Base-by-base conservation (phyloP, 306 rosid species). In the Alnus rubra region DNA sequence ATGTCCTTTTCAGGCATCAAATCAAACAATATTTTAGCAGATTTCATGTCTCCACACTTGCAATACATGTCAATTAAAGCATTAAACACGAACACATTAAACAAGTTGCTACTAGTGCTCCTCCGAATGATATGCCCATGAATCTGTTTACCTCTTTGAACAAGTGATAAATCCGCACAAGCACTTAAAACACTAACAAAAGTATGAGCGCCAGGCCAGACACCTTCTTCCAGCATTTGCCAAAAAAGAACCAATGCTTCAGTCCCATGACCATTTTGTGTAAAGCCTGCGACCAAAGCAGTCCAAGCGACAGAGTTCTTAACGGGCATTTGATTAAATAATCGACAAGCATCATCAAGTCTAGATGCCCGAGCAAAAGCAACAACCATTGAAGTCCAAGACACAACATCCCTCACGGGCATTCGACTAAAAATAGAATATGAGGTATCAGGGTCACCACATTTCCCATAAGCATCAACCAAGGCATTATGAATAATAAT, bases 381-480 rank as follows among this genome's bases (percentile, higher is more conserved):
- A 58, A 84, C 88, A 31, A 87, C 76, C 89, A 84, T 80, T 44
- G 88, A 78, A 72, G 89, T 86, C 89, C 93, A 89, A 39, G 93
- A 85, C 86, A 89, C 89, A 55, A 84, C 86, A 82, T 89, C 69
- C 74, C 79, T 90, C 76, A 76, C 83, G 7, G 65, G 79, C 88
- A 90, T 90, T 45, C 39, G 79, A 77, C 84, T 33, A 76, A 88
- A 86, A 58, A 88, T 64, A 68, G 74, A 50, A 81, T 42, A 80
- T 3, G 88, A 85, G 33, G 31, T 62, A 74, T 85, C 19, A 16
- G 84, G 85, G 44, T 85, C 42, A 5, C 89, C 82, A 65, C 89
- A 87, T 87, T 87, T 90, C 48, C 95, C 91, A 79, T 90, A 90
- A 69, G 92, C 90, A 82, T 90, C 80, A 73, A 87, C 76, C 37